These are phyloP conservation scores for Leccinum truebloodii DNA, from an alignment of 768 basidiomycete genomes.

Conservation along the genomic window DNA sequence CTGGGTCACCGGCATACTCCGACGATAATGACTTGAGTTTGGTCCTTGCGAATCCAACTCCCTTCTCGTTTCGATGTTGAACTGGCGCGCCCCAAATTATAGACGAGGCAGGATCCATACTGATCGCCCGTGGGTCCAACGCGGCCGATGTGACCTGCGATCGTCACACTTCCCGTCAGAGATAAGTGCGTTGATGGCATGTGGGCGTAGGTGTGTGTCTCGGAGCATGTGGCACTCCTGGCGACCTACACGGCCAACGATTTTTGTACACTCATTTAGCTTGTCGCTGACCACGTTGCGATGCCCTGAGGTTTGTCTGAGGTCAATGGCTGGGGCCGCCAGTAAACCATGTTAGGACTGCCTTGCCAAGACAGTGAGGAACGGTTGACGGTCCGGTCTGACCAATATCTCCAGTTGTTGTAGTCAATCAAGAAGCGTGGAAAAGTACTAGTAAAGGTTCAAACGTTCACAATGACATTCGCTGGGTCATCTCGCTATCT, in stretches of 20 bases:
- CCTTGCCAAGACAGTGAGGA: background rate
- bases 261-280: too few species aligned
- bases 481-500: background rate
- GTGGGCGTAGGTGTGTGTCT: background rate
- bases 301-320: too few species aligned
- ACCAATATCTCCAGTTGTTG: too few species aligned
- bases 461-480: too few species aligned
- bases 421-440: background rate
- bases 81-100: background rate
- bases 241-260: background rate
- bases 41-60: background rate
- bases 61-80: background rate
- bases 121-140: background rate
- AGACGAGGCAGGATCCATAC: background rate
- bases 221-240: background rate
- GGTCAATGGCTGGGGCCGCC: too few species aligned
- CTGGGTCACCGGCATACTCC: background rate
- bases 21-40: background rate
- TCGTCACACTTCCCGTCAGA: background rate
- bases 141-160: background rate
- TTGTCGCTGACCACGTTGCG: too few species aligned
- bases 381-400: background rate
- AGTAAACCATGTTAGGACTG: too few species aligned
- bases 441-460: background rate
- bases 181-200: background rate